Evolutionary conservation across 1,139 yeast species (phyloP).

Genomic region (Taphrina pruni): DNA sequence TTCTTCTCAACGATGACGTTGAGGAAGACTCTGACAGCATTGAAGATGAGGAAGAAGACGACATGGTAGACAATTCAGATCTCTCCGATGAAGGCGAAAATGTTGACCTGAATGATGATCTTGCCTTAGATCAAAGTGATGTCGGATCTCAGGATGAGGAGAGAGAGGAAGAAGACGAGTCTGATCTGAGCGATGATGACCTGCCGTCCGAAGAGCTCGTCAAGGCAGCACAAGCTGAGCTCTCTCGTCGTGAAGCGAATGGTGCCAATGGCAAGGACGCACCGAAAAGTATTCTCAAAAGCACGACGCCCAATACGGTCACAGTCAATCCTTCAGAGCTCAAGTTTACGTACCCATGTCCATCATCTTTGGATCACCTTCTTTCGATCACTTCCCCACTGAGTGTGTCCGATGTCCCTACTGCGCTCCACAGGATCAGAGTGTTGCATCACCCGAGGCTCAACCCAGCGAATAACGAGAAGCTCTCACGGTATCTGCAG

Average conservation of each 20-base stretch:
- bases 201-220: constrained; percentile 26
- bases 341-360: constrained; percentile 57
- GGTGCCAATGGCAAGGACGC: neutral
- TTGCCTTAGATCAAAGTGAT: constrained; percentile 43
- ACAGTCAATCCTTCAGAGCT: constrained; percentile 45
- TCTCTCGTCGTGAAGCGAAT: constrained; percentile 25
- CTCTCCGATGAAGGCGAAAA: constrained; percentile 3
- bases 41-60: constrained; percentile 42
- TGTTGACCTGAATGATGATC: constrained; percentile 45
- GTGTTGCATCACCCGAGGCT: constrained; percentile 74
- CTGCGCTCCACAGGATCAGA: constrained; percentile 63
- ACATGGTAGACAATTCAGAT: neutral
- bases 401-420: constrained; percentile 57
- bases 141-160: constrained; percentile 59
- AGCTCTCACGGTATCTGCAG: constrained; percentile 67
- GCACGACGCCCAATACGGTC: constrained; percentile 20
- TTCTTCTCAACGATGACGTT: constrained; percentile 38
- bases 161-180: constrained; percentile 48
- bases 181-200: constrained; percentile 45
- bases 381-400: constrained; percentile 53
- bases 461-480: constrained; percentile 81
- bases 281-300: constrained; percentile 33
- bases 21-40: constrained; percentile 46
- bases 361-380: constrained; percentile 64
- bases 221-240: constrained; percentile 35